Evolutionary conservation across 2,329 filamentous ascomycete genomes (phyloP).

Genomic region (Colletotrichum melonis): DNA sequence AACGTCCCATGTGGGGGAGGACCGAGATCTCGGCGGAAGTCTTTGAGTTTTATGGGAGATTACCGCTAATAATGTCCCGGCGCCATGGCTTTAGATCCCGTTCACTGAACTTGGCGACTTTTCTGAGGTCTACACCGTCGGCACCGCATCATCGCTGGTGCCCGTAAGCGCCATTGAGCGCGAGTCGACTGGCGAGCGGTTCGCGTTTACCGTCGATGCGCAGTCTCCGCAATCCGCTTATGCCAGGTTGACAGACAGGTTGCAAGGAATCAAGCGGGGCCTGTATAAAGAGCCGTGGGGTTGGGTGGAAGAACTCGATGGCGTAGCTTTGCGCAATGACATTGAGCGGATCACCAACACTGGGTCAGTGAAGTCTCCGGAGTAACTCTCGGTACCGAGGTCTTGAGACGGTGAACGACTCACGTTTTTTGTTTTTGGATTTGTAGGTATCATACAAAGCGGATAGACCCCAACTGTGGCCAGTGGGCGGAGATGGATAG

Average conservation of each 20-base stretch:
- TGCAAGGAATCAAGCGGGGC: not conserved
- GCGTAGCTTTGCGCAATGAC: not conserved
- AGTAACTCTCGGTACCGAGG: not conserved
- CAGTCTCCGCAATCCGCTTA: not conserved
- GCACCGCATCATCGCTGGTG: not conserved
- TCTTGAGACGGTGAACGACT: not conserved
- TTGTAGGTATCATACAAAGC: not conserved
- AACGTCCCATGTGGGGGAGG: not conserved
- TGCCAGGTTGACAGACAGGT: not conserved
- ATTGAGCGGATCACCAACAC: not conserved
- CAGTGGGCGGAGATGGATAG: not conserved
- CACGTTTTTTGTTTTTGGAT: not conserved
- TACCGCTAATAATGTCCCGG: not conserved
- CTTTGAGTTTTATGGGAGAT: not conserved
- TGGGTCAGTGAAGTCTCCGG: not conserved
- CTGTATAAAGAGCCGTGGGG: not conserved
- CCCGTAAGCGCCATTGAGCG: not conserved
- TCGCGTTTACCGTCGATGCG: not conserved
- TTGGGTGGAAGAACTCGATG: not conserved
- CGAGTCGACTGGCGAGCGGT: not conserved
- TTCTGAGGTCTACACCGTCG: slow-evolving; percentile 1
- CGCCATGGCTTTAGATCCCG: not conserved
- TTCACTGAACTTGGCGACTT: slow-evolving; percentile 4
- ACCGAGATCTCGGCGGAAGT: not conserved
- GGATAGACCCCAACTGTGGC: not conserved